Conservation (phyloP, 345 rosid genomes). For the Euclidium syriacum region DNA sequence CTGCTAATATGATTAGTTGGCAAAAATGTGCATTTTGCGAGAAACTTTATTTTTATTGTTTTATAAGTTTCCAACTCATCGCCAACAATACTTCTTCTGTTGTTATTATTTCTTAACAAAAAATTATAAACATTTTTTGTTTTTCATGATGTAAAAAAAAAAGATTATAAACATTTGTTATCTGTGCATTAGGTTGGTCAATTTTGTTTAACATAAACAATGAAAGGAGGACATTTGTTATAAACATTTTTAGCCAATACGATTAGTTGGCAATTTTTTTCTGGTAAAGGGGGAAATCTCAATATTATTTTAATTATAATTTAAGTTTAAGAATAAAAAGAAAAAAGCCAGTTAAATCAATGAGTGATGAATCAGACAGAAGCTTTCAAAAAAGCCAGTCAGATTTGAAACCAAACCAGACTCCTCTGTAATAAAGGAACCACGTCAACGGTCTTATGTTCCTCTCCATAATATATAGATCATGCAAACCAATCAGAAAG, state of each 20-base stretch:
- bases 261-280: too few relatives aligned
- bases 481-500: constrained; percentile 3
- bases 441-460: neutral
- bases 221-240: too few relatives aligned
- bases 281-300: too few relatives aligned
- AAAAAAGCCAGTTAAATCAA: too few relatives aligned
- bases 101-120: neutral
- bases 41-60: neutral
- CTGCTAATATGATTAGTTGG: constrained; percentile 15
- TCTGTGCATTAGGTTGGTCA: neutral
- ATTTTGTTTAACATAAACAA: neutral
- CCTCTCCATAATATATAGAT: neutral
- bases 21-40: neutral
- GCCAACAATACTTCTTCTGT: neutral
- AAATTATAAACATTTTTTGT: neutral
- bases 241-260: too few relatives aligned
- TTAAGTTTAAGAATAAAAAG: too few relatives aligned
- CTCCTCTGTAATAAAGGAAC: neutral
- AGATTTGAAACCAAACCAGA: neutral
- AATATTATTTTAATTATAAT: neutral
- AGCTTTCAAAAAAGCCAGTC: too few relatives aligned
- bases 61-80: constrained; percentile 2
- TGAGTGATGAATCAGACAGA: too few relatives aligned
- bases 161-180: neutral
- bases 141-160: too few relatives aligned